Percentiles rank a stretch among this genome's conserved stretches.
Conservation (phyloP, 305 asterid genomes). For the Fraxinus velutina region DNA sequence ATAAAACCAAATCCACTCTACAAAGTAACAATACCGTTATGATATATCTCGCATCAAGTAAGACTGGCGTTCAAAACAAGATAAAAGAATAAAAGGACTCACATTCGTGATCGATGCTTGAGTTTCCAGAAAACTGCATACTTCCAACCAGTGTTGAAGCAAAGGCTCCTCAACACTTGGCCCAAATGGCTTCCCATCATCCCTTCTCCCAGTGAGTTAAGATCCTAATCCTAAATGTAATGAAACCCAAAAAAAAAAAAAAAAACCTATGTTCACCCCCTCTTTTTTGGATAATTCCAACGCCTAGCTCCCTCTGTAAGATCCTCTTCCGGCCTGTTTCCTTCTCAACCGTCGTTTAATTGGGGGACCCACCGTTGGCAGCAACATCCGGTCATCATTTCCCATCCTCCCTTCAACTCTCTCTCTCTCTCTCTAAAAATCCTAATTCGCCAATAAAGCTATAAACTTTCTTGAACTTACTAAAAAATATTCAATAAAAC, state of each 20-base stretch:
- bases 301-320: constrained; percentile 94
- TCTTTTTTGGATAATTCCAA: constrained; percentile 14
- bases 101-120: constrained; percentile 68
- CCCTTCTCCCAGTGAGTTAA: constrained; percentile 33
- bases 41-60: background rate
- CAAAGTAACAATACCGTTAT: background rate
- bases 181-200: constrained; percentile 73
- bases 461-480: constrained; percentile 22
- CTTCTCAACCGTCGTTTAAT: constrained; percentile 92
- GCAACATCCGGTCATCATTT: constrained; percentile 69
- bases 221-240: constrained; percentile 48
- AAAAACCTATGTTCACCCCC: constrained; percentile 40
- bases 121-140: constrained; percentile 96
- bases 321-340: constrained; percentile 99
- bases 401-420: constrained; percentile 57
- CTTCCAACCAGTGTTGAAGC: constrained; percentile 75
- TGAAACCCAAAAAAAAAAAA: constrained; percentile 19
- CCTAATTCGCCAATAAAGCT: constrained; percentile 33
- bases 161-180: constrained; percentile 67
- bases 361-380: constrained; percentile 94
- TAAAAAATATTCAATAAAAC: constrained; percentile 30
- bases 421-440: constrained; percentile 33
- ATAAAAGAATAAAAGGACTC: constrained; percentile 40
- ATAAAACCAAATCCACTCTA: constrained; percentile 10
- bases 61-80: constrained; percentile 6